A percentile compares a stretch with the other conserved stretches of the same genome.
These are phyloP conservation scores for Penicillium maclennaniae DNA, from an alignment of 495 filamentous ascomycete species.

Conservation along the genomic window DNA sequence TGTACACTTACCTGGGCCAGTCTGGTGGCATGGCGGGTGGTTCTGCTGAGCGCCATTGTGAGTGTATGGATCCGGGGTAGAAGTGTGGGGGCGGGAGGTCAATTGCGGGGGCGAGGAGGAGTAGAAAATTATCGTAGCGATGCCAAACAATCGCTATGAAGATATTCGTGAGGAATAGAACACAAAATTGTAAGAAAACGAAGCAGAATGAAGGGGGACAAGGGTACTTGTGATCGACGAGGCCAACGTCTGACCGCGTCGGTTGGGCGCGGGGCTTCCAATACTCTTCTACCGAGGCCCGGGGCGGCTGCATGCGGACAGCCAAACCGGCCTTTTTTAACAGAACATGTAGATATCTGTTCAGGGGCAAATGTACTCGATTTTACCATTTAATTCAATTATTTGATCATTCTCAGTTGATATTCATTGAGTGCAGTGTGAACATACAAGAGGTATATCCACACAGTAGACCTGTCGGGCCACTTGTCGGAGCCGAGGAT, in stretches of 20 bases:
- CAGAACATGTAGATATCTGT: not conserved
- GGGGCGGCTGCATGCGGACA: constrained; percentile 25
- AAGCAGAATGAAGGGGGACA: constrained; percentile 6
- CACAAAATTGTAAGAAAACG: not conserved
- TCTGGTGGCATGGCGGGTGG: constrained; percentile 37
- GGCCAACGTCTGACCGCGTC: constrained; percentile 10
- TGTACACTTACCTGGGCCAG: constrained; percentile 32
- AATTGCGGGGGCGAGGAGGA: constrained; percentile 15
- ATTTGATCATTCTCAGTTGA: too few relatives aligned
- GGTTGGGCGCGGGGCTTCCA: constrained; percentile 35
- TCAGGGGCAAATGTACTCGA: too few relatives aligned
- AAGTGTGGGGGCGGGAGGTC: constrained; percentile 19
- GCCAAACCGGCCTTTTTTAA: constrained; percentile 8
- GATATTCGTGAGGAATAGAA: not conserved
- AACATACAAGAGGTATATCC: not conserved
- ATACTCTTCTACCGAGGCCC: constrained; percentile 26
- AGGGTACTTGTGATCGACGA: constrained; percentile 15
- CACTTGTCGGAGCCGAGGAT: not conserved
- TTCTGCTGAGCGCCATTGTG: constrained; percentile 35
- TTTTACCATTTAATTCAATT: too few relatives aligned
- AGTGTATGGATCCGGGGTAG: constrained; percentile 21
- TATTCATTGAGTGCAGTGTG: not conserved
- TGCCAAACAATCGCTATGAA: not conserved
- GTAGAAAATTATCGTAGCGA: constrained; percentile 2
- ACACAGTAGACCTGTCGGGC: not conserved